A percentile compares a stretch with the other conserved stretches of the same genome.
phyloP scores from a whole-genome alignment of 2,329 filamentous ascomycete species.

The Cladosporium sp. region DNA sequence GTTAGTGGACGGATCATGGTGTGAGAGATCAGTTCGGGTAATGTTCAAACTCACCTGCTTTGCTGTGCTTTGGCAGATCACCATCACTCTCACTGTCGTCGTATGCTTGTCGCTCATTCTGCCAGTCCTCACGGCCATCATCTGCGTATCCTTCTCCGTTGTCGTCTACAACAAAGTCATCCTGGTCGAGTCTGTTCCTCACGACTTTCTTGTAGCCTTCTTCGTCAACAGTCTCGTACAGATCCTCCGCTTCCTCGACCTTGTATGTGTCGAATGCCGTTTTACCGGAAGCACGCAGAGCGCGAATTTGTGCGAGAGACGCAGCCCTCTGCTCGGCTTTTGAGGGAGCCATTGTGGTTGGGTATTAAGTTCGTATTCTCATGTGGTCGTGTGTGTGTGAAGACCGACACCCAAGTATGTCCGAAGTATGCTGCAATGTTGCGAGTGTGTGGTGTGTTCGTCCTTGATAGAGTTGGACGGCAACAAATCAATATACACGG shows the following conservation, averaged over 20 bases:
- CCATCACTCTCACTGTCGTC: slow-evolving; percentile 78
- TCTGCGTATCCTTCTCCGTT: slow-evolving; percentile 97
- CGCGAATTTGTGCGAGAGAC: slow-evolving; percentile 71
- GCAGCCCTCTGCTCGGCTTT: slow-evolving; percentile 31
- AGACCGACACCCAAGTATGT: not conserved
- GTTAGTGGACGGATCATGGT: not conserved
- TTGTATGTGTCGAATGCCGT: slow-evolving; percentile 87
- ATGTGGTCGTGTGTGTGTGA: not conserved
- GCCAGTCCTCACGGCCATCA: slow-evolving; percentile 94
- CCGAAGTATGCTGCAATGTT: not conserved
- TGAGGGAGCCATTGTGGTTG: slow-evolving; percentile 35
- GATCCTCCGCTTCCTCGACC: slow-evolving; percentile 76
- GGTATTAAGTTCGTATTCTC: not conserved
- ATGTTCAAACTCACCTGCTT: slow-evolving; percentile 51
- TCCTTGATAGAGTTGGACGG: not conserved
- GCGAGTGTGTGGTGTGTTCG: not conserved
- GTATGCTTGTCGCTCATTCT: slow-evolving; percentile 65
- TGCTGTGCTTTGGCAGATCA: slow-evolving; percentile 59
- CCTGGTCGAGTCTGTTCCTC: slow-evolving; percentile 80
- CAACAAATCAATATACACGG: slow-evolving; percentile 16
- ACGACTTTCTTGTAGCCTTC: slow-evolving; percentile 97
- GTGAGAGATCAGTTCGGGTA: not conserved
- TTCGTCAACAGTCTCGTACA: slow-evolving; percentile 97
- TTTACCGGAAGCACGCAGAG: slow-evolving; percentile 84
- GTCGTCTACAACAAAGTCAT: slow-evolving; percentile 98